Conservation (phyloP, 2,329 filamentous ascomycete genomes). For the Arthrocladium fulminans region DNA sequence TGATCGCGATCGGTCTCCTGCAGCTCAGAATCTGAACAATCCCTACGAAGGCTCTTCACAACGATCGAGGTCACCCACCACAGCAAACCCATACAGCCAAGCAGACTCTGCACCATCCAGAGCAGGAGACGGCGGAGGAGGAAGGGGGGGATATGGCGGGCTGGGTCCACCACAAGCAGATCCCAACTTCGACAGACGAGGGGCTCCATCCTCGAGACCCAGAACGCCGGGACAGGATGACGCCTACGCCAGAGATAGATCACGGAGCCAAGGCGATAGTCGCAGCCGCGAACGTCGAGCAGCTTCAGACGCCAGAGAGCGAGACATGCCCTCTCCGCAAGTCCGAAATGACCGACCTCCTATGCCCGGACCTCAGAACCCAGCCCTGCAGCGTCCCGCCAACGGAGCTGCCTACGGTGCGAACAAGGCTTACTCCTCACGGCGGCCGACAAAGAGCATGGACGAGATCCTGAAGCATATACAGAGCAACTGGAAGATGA, state of each 20-base stretch:
- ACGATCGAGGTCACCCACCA: slow-evolving; percentile 7
- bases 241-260: slow-evolving; percentile 18
- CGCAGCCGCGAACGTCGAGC: slow-evolving; percentile 16
- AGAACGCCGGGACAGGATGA: slow-evolving; percentile 10
- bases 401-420: background rate
- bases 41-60: slow-evolving; percentile 5
- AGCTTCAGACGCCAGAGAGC: slow-evolving; percentile 2
- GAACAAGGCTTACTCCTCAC: slow-evolving; percentile 12
- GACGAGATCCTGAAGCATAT: slow-evolving; percentile 45
- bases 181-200: background rate
- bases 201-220: background rate
- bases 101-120: slow-evolving; percentile 13
- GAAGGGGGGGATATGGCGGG: slow-evolving; percentile 19
- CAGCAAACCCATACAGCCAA: slow-evolving; percentile 7
- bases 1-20: slow-evolving; percentile 8
- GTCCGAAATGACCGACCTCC: background rate
- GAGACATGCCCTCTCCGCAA: slow-evolving; percentile 15
- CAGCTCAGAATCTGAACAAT: background rate
- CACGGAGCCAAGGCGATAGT: slow-evolving; percentile 16
- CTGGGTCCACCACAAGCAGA: slow-evolving; percentile 5
- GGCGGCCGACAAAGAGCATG: slow-evolving; percentile 20
- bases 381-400: slow-evolving; percentile 9
- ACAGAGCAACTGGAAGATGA: slow-evolving; percentile 80
- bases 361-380: slow-evolving; percentile 13
- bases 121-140: slow-evolving; percentile 9